Conservation (phyloP, 192 early-diverging fungal genomes). For the Rhizophagus sp. region DNA sequence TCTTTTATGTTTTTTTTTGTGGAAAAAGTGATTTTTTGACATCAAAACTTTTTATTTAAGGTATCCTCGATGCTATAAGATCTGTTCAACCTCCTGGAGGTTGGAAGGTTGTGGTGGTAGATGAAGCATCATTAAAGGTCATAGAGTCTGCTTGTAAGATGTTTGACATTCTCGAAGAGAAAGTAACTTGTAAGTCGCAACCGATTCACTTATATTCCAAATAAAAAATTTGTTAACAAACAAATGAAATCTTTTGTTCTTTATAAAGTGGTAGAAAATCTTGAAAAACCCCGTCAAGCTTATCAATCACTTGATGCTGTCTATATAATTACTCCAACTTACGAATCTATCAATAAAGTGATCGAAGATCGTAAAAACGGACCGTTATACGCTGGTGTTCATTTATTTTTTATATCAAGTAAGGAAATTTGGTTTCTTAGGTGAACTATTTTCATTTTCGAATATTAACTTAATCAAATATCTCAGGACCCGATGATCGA, state of each 20-base stretch:
- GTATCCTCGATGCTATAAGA: constrained; percentile 73
- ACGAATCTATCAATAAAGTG: constrained; percentile 59
- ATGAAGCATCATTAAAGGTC: constrained; percentile 71
- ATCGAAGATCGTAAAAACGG: constrained; percentile 58
- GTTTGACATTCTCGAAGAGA: constrained; percentile 64
- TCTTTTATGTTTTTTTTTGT: background rate
- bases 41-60: constrained; percentile 31
- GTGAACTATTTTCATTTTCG: background rate
- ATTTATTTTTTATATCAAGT: constrained; percentile 63
- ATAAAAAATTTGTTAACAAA: background rate
- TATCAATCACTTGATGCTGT: constrained; percentile 63
- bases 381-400: constrained; percentile 63
- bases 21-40: too few relatives aligned
- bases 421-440: constrained; percentile 24
- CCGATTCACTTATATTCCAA: background rate
- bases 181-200: constrained; percentile 60
- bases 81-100: constrained; percentile 68
- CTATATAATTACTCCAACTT: constrained; percentile 60
- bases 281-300: constrained; percentile 58
- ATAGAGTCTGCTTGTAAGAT: constrained; percentile 76
- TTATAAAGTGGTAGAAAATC: constrained; percentile 63
- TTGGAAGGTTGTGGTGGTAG: constrained; percentile 86
- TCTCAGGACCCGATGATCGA: constrained; percentile 60
- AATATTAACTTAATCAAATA: constrained; percentile 11
- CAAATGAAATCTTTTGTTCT: background rate